Evolutionary conservation across 202 grass and related monocot genomes (phyloP).

Genomic region (Brachypodium distachyon): DNA sequence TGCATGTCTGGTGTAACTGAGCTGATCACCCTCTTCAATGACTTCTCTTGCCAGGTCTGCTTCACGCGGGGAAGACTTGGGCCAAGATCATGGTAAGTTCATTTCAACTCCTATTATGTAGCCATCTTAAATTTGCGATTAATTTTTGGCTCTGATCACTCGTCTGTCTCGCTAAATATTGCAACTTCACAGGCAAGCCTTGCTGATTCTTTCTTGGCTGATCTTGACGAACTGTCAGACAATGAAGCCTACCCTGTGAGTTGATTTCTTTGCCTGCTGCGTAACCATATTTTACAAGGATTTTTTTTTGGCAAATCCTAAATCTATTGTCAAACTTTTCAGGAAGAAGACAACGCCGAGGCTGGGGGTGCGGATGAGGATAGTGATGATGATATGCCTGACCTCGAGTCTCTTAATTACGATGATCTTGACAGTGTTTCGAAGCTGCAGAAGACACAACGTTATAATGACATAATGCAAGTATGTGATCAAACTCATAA

Average conservation of each 20-base stretch:
- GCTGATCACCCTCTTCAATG: neutral
- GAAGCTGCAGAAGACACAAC: slow-evolving; percentile 58
- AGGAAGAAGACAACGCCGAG: slow-evolving; percentile 54
- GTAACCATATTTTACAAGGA: neutral
- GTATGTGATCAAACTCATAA: slow-evolving; percentile 12
- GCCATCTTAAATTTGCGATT: neutral
- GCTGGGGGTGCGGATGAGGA: slow-evolving; percentile 42
- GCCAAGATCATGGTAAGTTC: slow-evolving; percentile 21
- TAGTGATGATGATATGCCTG: slow-evolving; percentile 46
- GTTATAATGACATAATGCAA: slow-evolving; percentile 63
- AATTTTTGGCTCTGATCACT: neutral
- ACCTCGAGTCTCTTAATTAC: slow-evolving; percentile 65
- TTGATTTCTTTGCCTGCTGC: slow-evolving; percentile 2
- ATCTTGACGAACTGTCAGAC: slow-evolving; percentile 75
- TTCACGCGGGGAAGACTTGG: neutral
- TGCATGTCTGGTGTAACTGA: neutral
- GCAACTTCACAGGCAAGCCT: slow-evolving; percentile 37
- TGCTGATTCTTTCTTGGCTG: slow-evolving; percentile 72
- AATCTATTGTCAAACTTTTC: neutral
- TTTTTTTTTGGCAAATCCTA: neutral
- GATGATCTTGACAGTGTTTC: slow-evolving; percentile 70
- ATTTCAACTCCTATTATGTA: neutral
- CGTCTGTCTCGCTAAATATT: neutral
- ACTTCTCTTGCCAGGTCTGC: neutral
- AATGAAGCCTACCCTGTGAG: slow-evolving; percentile 55